Base-by-base conservation (phyloP, 2,329 filamentous ascomycete genomes). In the Proliferodiscus dingleyae region DNA sequence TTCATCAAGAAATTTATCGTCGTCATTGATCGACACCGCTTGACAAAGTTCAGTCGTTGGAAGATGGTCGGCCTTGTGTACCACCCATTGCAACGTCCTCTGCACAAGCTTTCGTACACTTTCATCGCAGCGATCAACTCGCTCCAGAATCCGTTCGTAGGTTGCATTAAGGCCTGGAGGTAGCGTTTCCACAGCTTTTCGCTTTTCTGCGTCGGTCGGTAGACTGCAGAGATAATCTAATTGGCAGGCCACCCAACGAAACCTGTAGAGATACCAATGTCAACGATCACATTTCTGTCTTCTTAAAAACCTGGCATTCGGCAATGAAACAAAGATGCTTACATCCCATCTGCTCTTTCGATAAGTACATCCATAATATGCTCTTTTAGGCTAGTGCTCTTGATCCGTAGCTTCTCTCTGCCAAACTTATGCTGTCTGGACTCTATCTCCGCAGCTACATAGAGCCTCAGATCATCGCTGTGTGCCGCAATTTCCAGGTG, bases 221-320 rank as follows among this genome's bases (percentile, higher is more conserved):
- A 36, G 29, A 10, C 10, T 1, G 24, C 13, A n/a, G 7, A 46
- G 41, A 10, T 39, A 34, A 26, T 63, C 59, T 16, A 66, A 39
- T 45, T 66, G 62, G 45, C 54, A 62, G 10, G 46, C 41, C 16
- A 51, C 55, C 50, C 52, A 64, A 46, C 54, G 51, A 32, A 61
- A 62, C 62, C 60, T 59, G 13, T 18, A 39, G 5, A 2, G 9
- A 18, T 10, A 18, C 16, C 15, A 30, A 15, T 15, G 15, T 15
- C 3, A n/a, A 11, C n/a, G n/a, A 15, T 30, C 15, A 6, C 15
- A 11, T 30, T 11, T 15, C 29, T 30, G 11, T 30, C 15, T 30
- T 4, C 11, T 30, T 30, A n/a, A 1, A 7, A 7, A 30, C 29
- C 15, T n/a, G n/a, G n/a, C n/a, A n/a, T 26, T 11, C n/a, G 9